Evolutionary conservation across 2,329 filamentous ascomycete genomes (phyloP).

Genomic region (Tolypocladium ophioglossoides): DNA sequence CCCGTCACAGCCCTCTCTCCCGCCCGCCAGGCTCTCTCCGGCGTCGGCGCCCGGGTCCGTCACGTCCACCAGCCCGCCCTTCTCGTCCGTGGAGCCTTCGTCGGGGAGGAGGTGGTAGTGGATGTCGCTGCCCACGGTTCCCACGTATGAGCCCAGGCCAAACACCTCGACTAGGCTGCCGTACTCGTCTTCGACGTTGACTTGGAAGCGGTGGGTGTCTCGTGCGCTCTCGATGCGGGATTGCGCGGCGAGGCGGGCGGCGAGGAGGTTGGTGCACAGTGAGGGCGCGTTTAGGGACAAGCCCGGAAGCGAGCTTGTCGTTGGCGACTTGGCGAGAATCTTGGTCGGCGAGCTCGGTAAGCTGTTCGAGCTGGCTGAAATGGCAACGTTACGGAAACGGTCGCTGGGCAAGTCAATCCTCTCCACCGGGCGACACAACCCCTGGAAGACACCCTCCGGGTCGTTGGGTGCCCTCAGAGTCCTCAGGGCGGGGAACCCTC

Average conservation of each 20-base stretch:
- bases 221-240: slow-evolving; percentile 49
- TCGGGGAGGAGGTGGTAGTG: slow-evolving; percentile 51
- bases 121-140: slow-evolving; percentile 47
- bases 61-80: slow-evolving; percentile 44
- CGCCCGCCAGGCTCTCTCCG: slow-evolving; percentile 30
- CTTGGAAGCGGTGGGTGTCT: slow-evolving; percentile 40
- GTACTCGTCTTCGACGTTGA: slow-evolving; percentile 46
- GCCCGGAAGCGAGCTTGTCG: slow-evolving; percentile 20
- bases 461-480: slow-evolving; percentile 56
- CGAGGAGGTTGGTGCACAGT: slow-evolving; percentile 33
- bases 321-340: slow-evolving; percentile 23
- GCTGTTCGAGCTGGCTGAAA: slow-evolving; percentile 8
- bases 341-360: slow-evolving; percentile 15
- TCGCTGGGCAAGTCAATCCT: slow-evolving; percentile 41
- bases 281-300: slow-evolving; percentile 7
- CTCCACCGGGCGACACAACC: slow-evolving; percentile 53
- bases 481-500: slow-evolving; percentile 52
- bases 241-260: slow-evolving; percentile 54
- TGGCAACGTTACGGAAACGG: slow-evolving; percentile 25
- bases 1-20: slow-evolving; percentile 32
- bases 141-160: slow-evolving; percentile 51
- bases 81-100: slow-evolving; percentile 41
- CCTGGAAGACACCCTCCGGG: slow-evolving; percentile 57
- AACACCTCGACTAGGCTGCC: slow-evolving; percentile 41
- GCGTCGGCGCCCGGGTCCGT: slow-evolving; percentile 36